phyloP scores from a whole-genome alignment of 768 basidiomycete genomes.

The Hericium coralloides region DNA sequence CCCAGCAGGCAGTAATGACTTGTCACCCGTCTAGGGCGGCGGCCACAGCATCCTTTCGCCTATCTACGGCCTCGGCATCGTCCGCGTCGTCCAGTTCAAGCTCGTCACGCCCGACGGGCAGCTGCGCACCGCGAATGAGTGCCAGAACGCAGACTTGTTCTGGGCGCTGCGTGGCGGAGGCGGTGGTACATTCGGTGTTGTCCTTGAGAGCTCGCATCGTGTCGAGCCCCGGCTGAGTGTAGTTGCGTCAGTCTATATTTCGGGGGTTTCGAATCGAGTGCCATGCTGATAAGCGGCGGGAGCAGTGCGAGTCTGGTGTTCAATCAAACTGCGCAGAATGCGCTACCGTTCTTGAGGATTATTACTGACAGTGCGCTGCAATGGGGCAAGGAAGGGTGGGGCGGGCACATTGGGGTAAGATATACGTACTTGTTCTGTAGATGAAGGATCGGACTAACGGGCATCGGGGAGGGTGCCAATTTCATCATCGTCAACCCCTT shows the following conservation, averaged over 20 bases:
- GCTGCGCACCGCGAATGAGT: conserved; percentile 19
- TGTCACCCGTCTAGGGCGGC: conserved; percentile 14
- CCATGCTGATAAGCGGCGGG: neutral
- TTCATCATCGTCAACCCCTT: conserved; percentile 36
- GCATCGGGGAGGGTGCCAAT: conserved; percentile 12
- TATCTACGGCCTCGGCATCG: conserved; percentile 19
- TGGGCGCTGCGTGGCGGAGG: conserved; percentile 33
- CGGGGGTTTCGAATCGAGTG: neutral
- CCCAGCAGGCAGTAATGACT: neutral
- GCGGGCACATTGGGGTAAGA: conserved; percentile 28
- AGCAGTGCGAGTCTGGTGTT: conserved; percentile 22
- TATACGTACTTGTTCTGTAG: neutral
- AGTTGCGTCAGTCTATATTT: conserved; percentile 15
- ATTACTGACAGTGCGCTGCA: conserved; percentile 21
- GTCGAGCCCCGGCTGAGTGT: conserved; percentile 17
- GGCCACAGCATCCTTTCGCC: conserved; percentile 23
- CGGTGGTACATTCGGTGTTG: conserved; percentile 28
- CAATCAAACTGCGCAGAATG: conserved; percentile 13
- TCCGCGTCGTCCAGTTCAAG: conserved; percentile 22
- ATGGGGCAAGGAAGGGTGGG: conserved; percentile 30
- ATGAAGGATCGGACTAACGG: conserved; percentile 5
- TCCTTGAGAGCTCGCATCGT: conserved; percentile 17
- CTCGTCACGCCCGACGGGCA: conserved; percentile 24
- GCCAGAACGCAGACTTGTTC: conserved; percentile 20
- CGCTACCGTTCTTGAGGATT: conserved; percentile 19